These are phyloP conservation scores for Chrysophaeum taylorii DNA, from an alignment of 352 stramenopile species.

Conservation along the genomic window DNA sequence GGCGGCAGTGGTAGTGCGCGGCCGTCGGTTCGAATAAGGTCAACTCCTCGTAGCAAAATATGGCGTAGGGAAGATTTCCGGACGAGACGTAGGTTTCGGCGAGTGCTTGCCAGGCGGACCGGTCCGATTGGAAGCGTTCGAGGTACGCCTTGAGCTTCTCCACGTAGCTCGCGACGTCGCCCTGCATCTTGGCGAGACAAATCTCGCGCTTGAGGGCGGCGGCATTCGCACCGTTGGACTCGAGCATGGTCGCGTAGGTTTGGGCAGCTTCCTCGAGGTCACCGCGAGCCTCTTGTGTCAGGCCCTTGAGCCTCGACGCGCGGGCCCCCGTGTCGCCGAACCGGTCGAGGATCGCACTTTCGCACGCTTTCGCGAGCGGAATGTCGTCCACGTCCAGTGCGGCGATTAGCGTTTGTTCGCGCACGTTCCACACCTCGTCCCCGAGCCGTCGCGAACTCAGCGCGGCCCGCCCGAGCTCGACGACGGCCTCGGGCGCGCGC, in stretches of 20 bases:
- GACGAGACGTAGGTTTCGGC: conserved; percentile 48
- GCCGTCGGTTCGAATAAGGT: conserved; percentile 57
- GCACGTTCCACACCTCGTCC: conserved; percentile 46
- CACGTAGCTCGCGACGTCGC: neutral
- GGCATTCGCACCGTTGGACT: neutral
- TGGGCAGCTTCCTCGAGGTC: neutral
- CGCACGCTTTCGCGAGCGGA: conserved; percentile 36
- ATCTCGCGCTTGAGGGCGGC: conserved; percentile 4
- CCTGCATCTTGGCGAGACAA: neutral
- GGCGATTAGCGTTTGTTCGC: conserved; percentile 54
- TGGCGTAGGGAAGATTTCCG: conserved; percentile 46
- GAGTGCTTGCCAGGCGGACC: conserved; percentile 44
- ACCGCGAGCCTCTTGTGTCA: neutral
- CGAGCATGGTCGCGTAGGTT: neutral
- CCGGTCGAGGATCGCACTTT: neutral
- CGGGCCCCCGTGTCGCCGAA: neutral
- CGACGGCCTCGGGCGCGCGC: too few species aligned
- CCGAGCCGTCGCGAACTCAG: too few species aligned
- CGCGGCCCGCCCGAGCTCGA: too few species aligned
- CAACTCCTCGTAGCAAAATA: conserved; percentile 61
- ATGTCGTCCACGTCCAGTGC: conserved; percentile 53
- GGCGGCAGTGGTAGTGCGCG: conserved; percentile 48
- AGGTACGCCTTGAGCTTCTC: neutral
- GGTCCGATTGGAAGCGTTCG: neutral
- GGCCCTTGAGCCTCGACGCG: neutral